These are phyloP conservation scores for Elsinoe fawcettii DNA, from an alignment of 2,329 filamentous ascomycete genomes.

Conservation along the genomic window DNA sequence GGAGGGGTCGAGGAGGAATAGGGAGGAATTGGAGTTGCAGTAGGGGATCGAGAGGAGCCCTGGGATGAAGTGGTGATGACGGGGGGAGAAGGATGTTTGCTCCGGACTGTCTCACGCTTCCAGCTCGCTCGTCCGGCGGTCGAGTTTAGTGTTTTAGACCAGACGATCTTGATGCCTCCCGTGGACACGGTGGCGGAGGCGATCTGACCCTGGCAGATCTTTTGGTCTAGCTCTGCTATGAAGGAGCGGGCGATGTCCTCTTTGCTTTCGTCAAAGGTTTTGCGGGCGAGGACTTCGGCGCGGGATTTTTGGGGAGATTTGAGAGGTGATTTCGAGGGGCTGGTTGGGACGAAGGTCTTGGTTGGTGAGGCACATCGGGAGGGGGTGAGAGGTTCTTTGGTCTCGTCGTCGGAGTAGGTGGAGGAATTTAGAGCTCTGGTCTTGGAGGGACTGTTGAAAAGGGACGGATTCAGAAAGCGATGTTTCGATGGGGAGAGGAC, in stretches of 20 bases:
- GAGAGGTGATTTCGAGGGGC: not conserved
- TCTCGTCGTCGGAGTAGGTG: constrained; percentile 15
- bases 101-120: constrained; percentile 38
- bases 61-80: too few species aligned
- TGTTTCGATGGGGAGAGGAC: constrained; percentile 34
- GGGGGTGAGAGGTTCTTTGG: not conserved
- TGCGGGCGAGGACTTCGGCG: constrained; percentile 40
- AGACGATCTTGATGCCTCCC: constrained; percentile 63
- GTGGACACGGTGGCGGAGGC: constrained; percentile 51
- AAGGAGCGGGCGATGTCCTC: constrained; percentile 56
- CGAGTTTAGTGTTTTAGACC: constrained; percentile 71
- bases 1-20: not conserved
- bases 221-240: constrained; percentile 58
- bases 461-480: constrained; percentile 17
- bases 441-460: not conserved
- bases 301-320: constrained; percentile 24
- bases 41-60: not conserved
- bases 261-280: constrained; percentile 56
- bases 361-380: constrained; percentile 1
- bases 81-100: constrained; percentile 17
- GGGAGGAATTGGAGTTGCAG: not conserved
- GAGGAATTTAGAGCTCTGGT: constrained; percentile 16
- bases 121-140: constrained; percentile 59
- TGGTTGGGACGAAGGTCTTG: not conserved
- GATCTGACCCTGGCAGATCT: constrained; percentile 56